Percentiles rank a stretch among this genome's conserved stretches.
These are phyloP conservation scores for Castanospermum australe DNA, from an alignment of 306 rosid species.

Conservation along the genomic window DNA sequence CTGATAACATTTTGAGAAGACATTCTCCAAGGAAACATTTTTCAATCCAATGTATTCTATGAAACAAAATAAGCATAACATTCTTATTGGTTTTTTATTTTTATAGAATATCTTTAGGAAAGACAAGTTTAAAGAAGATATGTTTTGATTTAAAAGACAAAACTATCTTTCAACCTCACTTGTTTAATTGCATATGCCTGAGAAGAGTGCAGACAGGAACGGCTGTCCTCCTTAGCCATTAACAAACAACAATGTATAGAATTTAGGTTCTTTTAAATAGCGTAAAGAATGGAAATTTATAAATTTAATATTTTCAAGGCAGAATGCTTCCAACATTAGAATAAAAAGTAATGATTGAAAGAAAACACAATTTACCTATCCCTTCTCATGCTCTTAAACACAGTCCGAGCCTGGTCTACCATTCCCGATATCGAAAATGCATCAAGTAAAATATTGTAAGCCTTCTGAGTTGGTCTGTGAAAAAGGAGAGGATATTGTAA, in stretches of 20 bases:
- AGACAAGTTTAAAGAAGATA: neutral
- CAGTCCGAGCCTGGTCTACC: conserved; percentile 88
- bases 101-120: neutral
- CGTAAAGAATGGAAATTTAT: neutral
- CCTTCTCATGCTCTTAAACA: conserved; percentile 94
- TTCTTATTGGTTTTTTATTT: neutral
- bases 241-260: neutral
- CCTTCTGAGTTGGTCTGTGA: conserved; percentile 87
- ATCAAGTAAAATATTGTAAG: conserved; percentile 86
- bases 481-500: conserved; percentile 17
- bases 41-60: neutral
- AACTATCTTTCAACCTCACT: neutral
- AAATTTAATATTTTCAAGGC: neutral
- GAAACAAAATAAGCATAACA: too few relatives aligned
- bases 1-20: neutral
- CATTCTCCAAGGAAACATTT: too few relatives aligned
- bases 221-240: neutral
- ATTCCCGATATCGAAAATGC: conserved; percentile 95
- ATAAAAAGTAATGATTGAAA: conserved; percentile 1
- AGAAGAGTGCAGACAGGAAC: neutral
- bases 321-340: neutral
- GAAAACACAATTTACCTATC: conserved; percentile 60
- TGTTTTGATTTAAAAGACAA: neutral
- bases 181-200: neutral
- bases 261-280: neutral